Conservation (phyloP, 768 basidiomycete species). For the Tricholoma terreum region DNA sequence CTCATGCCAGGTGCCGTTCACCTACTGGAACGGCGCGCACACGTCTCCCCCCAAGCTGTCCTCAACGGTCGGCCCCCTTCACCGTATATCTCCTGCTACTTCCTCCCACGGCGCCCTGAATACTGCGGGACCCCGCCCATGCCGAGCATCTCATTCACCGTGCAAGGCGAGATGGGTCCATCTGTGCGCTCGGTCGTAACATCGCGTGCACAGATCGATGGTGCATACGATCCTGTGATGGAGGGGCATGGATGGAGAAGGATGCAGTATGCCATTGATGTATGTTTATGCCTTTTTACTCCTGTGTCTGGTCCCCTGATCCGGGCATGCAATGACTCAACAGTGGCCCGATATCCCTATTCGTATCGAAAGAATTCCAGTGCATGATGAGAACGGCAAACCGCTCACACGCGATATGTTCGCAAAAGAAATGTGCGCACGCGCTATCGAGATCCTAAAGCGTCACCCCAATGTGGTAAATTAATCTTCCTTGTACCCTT, state of each 20-base stretch:
- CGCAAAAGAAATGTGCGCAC: not conserved
- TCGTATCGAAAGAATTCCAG: not conserved
- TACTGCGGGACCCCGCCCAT: slow-evolving; percentile 10
- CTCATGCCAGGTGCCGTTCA: slow-evolving; percentile 1
- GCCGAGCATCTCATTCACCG: slow-evolving; percentile 18
- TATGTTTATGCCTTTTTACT: slow-evolving; percentile 4
- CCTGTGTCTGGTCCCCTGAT: too few relatives aligned
- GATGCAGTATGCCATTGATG: slow-evolving; percentile 17
- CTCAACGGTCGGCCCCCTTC: not conserved
- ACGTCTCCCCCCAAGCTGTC: not conserved
- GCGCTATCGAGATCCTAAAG: not conserved
- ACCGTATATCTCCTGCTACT: slow-evolving; percentile 2
- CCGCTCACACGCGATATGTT: not conserved
- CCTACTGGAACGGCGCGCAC: not conserved
- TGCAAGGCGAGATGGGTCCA: slow-evolving; percentile 20
- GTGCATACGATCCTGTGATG: slow-evolving; percentile 16
- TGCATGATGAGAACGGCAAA: not conserved
- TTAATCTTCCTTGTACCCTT: not conserved
- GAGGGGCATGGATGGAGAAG: slow-evolving; percentile 15
- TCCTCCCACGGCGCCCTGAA: slow-evolving; percentile 13
- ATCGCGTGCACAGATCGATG: slow-evolving; percentile 13
- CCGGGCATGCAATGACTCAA: not conserved
- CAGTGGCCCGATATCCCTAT: not conserved
- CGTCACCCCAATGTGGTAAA: not conserved
- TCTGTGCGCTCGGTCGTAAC: slow-evolving; percentile 17